phyloP scores from a whole-genome alignment of 306 rosid genomes.

The Pterocarpus macrocarpus region DNA sequence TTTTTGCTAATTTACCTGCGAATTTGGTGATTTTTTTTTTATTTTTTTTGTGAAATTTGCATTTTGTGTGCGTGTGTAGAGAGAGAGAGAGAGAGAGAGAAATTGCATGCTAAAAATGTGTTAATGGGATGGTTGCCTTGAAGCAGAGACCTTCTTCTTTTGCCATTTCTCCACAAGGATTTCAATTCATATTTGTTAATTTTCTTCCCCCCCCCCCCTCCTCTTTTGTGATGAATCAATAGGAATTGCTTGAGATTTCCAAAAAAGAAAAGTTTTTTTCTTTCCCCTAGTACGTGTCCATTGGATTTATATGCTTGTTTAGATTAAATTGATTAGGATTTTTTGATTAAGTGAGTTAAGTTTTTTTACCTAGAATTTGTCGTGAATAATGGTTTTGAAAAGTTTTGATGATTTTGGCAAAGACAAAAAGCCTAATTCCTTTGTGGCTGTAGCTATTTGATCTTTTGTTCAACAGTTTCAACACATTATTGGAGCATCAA shows the following conservation, averaged over 20 bases:
- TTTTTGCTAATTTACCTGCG: neutral
- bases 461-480: conserved; percentile 13
- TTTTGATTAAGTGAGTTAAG: neutral
- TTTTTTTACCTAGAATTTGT: conserved; percentile 4
- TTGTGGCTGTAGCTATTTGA: conserved; percentile 21
- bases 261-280: neutral
- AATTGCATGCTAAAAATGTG: conserved; percentile 20
- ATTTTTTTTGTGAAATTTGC: neutral
- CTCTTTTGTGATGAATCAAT: conserved; percentile 27
- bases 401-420: conserved; percentile 7
- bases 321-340: neutral
- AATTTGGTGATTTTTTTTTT: neutral
- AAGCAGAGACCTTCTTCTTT: conserved; percentile 35
- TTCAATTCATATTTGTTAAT: neutral
- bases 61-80: neutral
- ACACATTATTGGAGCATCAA: conserved; percentile 36
- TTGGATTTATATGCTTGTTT: neutral
- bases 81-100: conserved; percentile 6
- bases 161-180: neutral
- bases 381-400: neutral
- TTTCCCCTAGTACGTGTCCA: neutral
- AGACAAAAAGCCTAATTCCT: conserved; percentile 12
- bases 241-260: conserved; percentile 1
- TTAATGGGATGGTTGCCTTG: conserved; percentile 6
- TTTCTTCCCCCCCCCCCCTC: neutral